Evolutionary conservation across 2,329 filamentous ascomycete species (phyloP).

Genomic region (Nigrospora sphaerica): DNA sequence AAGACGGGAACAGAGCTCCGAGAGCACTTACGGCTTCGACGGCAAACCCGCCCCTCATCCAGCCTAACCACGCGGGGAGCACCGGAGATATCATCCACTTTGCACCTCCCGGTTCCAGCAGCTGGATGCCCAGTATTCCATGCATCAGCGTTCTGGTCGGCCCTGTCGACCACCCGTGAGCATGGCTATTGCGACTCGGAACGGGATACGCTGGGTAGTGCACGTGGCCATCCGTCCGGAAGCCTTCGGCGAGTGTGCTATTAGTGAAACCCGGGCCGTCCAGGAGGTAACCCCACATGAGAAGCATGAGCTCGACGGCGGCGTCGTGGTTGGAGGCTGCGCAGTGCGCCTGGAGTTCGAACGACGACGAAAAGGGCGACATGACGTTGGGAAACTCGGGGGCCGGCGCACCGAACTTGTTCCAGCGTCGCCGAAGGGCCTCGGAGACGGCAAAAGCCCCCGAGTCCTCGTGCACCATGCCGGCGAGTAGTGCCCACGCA

Average conservation of each 20-base stretch:
- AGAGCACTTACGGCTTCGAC: slow-evolving; percentile 7
- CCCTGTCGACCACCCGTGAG: slow-evolving; percentile 28
- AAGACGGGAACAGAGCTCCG: too few relatives aligned
- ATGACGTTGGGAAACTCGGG: slow-evolving; percentile 12
- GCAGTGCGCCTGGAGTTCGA: slow-evolving; percentile 22
- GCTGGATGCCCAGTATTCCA: slow-evolving; percentile 20
- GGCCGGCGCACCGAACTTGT: slow-evolving; percentile 34
- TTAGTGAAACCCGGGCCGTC: slow-evolving; percentile 31
- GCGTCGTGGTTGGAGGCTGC: slow-evolving; percentile 25
- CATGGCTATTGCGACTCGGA: slow-evolving; percentile 23
- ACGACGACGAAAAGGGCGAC: slow-evolving; percentile 9
- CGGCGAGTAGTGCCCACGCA: slow-evolving; percentile 9
- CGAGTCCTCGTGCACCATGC: slow-evolving; percentile 1
- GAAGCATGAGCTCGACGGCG: slow-evolving; percentile 33
- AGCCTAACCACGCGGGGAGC: slow-evolving; percentile 24
- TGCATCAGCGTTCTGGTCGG: slow-evolving; percentile 23
- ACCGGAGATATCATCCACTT: slow-evolving; percentile 18
- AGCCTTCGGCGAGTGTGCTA: slow-evolving; percentile 33
- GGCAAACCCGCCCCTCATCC: slow-evolving; percentile 28
- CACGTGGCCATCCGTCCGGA: slow-evolving; percentile 26
- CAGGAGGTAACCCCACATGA: slow-evolving; percentile 32
- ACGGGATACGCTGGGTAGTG: slow-evolving; percentile 24
- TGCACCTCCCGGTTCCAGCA: slow-evolving; percentile 15
- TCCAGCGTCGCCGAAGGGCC: slow-evolving; percentile 33
- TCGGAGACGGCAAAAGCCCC: slow-evolving; percentile 22